phyloP scores from a whole-genome alignment of 495 filamentous ascomycete species.

The Penicillium lividum region DNA sequence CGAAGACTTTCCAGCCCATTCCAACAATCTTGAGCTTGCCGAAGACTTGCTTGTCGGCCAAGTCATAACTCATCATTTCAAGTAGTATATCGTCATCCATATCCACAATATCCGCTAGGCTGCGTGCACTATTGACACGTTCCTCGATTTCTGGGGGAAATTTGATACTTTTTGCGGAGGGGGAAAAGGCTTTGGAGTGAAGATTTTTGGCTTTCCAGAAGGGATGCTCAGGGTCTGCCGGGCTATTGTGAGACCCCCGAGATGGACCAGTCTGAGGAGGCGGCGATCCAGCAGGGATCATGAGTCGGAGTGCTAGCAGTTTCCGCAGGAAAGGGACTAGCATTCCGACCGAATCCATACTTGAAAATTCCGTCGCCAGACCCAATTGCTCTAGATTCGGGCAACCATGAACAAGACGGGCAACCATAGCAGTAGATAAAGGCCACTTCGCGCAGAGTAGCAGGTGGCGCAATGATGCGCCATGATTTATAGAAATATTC shows the following conservation, averaged over 20 bases:
- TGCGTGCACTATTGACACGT: conserved; percentile 21
- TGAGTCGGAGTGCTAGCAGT: conserved; percentile 42
- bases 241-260: not conserved
- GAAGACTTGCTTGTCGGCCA: conserved; percentile 39
- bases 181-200: conserved; percentile 4
- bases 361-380: conserved; percentile 46
- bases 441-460: conserved; percentile 59
- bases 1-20: conserved; percentile 43
- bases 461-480: conserved; percentile 54
- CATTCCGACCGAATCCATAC: conserved; percentile 44
- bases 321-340: conserved; percentile 53
- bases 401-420: conserved; percentile 52
- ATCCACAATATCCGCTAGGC: conserved; percentile 38
- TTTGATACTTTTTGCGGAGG: not conserved
- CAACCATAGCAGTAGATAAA: conserved; percentile 49
- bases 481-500: conserved; percentile 48
- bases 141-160: conserved; percentile 13
- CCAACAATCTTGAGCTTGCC: conserved; percentile 39
- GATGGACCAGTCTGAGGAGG: conserved; percentile 9
- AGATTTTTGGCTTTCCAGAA: not conserved
- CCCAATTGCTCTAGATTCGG: conserved; percentile 61
- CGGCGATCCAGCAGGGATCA: conserved; percentile 36
- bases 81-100: conserved; percentile 38
- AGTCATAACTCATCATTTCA: conserved; percentile 33
- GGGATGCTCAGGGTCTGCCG: not conserved